Percentiles rank a stretch among this genome's conserved stretches.
Evolutionary conservation across 768 basidiomycete genomes (phyloP).

Genomic region (Amyloporia xantha): DNA sequence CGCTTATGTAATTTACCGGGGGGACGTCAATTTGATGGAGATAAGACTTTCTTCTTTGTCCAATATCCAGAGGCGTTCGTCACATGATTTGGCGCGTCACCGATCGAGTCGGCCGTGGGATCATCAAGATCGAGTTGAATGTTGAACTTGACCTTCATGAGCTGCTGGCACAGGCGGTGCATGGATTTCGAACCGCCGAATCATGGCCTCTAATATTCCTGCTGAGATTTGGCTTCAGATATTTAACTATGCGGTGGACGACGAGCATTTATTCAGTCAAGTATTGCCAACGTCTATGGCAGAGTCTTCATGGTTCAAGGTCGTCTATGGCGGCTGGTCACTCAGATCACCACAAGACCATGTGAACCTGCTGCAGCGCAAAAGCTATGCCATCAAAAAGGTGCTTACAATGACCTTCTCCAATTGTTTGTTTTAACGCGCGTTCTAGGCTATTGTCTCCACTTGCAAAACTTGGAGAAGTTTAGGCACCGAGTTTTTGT

Average conservation of each 20-base stretch:
- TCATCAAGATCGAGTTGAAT: not conserved
- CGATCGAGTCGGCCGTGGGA: not conserved
- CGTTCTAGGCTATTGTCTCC: conserved; percentile 57
- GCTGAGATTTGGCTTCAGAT: conserved; percentile 66
- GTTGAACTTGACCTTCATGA: not conserved
- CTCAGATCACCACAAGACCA: conserved; percentile 57
- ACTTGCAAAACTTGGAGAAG: conserved; percentile 61
- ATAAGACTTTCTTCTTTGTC: too few relatives aligned
- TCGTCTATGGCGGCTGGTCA: conserved; percentile 42
- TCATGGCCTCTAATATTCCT: conserved; percentile 39
- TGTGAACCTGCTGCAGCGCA: conserved; percentile 48
- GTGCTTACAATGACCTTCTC: too few relatives aligned
- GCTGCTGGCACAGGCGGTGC: not conserved
- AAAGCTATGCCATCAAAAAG: conserved; percentile 63
- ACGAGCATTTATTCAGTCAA: conserved; percentile 59
- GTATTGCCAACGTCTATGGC: conserved; percentile 57
- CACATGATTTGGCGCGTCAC: not conserved
- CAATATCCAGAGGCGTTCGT: too few relatives aligned
- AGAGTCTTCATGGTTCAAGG: conserved; percentile 59
- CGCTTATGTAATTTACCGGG: too few relatives aligned
- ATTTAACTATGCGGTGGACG: conserved; percentile 65
- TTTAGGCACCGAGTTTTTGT: conserved; percentile 60
- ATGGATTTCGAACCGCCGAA: too few relatives aligned
- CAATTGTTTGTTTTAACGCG: not conserved
- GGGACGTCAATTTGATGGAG: too few relatives aligned